Evolutionary conservation across 805 yeast genomes (phyloP), one percentile per base, ranked within the genome.

Genomic region (Myxozyma kluyveri): DNA sequence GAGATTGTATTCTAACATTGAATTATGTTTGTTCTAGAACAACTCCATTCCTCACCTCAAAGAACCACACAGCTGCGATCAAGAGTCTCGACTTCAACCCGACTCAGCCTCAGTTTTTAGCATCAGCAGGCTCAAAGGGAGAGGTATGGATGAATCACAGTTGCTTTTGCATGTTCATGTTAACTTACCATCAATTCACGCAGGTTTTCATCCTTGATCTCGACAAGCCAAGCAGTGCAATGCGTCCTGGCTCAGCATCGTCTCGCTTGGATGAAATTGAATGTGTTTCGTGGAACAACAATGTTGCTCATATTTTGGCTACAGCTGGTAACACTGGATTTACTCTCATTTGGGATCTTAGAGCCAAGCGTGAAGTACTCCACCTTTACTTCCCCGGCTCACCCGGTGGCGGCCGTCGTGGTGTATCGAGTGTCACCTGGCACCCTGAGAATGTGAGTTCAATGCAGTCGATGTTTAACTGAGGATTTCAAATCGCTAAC

Each of bases 341-440:
- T 67, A 83, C 96, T 2, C 84, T 96, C 1, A 83, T 93, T 60
- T 93, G 97, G 97, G 98, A 93, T 70, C 74, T 90, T 60, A 86
- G 86, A 65, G 82, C 89, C 37, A 84, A 83, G 66, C 80, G 88
- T 64, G 97, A 91, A 70, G 96, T 91, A 22, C 73, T 93, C 56
- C 96, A 88, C 68, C 76, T 93, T 66, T 78, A 82, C 50, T 87
- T 88, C 68, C 73, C 82, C 21, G 72, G 79, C 10, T 62, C 67
- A 14, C 37, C 51, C 19, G 56, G 59, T 19, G 67, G 64, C 41
- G 77, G 75, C 40, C 79, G 84, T 64, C 84, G 89, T 22, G 84
- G 83, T 50, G 77, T 91, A 45, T 81, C 95, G 32, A 78, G 79
- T 54, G 95, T 93, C 12, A 88, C 84, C 52, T 93, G 99, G 99